These are phyloP conservation scores for Garcia nutans DNA, from an alignment of 345 rosid genomes.

Conservation along the genomic window DNA sequence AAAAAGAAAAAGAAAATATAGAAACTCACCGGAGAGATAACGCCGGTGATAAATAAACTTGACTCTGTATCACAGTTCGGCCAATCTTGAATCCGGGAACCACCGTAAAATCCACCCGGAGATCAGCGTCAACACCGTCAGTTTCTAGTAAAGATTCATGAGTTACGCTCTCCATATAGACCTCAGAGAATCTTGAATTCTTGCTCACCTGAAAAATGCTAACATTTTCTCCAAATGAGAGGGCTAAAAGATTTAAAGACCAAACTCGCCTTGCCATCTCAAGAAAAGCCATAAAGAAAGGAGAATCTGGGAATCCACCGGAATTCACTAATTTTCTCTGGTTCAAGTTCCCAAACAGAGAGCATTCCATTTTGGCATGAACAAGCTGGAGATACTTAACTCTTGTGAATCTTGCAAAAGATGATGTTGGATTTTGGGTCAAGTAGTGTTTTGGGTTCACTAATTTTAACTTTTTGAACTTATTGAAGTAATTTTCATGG, in stretches of 20 bases:
- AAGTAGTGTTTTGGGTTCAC: constrained; percentile 44
- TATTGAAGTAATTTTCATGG: constrained; percentile 36
- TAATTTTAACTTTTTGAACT: constrained; percentile 53
- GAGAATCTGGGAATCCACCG: constrained; percentile 77
- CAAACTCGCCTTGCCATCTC: constrained; percentile 85
- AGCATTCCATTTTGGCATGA: constrained; percentile 97
- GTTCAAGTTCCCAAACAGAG: constrained; percentile 80
- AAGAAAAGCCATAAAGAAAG: constrained; percentile 56
- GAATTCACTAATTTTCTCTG: constrained; percentile 71
- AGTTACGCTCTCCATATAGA: constrained; percentile 79
- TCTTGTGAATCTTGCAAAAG: constrained; percentile 52
- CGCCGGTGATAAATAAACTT: constrained; percentile 66
- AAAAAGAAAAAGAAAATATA: constrained; percentile 2
- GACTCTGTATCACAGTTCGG: constrained; percentile 62
- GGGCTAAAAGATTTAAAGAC: constrained; percentile 71
- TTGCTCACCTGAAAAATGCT: constrained; percentile 61
- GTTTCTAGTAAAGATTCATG: constrained; percentile 47
- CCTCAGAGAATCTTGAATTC: constrained; percentile 78
- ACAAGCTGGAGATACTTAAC: constrained; percentile 67
- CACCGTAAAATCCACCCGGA: constrained; percentile 79
- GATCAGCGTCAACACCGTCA: constrained; percentile 30
- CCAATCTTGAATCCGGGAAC: constrained; percentile 94
- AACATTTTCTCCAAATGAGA: constrained; percentile 53
- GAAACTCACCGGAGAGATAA: constrained; percentile 34
- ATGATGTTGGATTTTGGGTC: constrained; percentile 49